phyloP scores from a whole-genome alignment of 2,329 filamentous ascomycete species.

The Epichloe elymi region DNA sequence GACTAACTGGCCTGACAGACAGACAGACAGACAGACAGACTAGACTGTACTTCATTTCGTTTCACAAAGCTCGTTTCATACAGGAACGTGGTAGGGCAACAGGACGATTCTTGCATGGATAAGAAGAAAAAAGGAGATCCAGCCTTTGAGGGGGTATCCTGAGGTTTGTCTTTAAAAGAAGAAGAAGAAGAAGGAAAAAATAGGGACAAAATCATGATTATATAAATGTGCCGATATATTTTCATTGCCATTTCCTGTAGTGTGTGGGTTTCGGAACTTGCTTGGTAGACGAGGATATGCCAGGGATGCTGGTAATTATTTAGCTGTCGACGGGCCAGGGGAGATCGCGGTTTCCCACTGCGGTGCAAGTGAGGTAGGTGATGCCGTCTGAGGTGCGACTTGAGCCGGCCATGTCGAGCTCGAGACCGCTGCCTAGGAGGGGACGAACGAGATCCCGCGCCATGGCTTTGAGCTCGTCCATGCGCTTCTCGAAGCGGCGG shows the following conservation, averaged over 20 bases:
- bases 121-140: slow-evolving; percentile 3
- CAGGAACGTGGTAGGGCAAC: too few relatives aligned
- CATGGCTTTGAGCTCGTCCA: slow-evolving; percentile 79
- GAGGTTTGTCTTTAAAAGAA: not conserved
- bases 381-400: slow-evolving; percentile 29
- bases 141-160: slow-evolving; percentile 8
- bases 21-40: too few relatives aligned
- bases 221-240: too few relatives aligned
- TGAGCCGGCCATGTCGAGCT: slow-evolving; percentile 53
- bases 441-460: slow-evolving; percentile 74
- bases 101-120: not conserved
- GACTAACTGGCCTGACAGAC: too few relatives aligned
- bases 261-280: not conserved
- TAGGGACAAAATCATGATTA: not conserved
- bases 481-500: slow-evolving; percentile 68
- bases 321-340: slow-evolving; percentile 33
- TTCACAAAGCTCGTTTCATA: too few relatives aligned
- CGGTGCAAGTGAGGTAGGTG: slow-evolving; percentile 38
- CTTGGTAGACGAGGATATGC: not conserved
- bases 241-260: too few relatives aligned
- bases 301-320: not conserved
- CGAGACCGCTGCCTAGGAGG: slow-evolving; percentile 72
- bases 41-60: too few relatives aligned
- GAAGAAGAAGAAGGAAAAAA: not conserved
- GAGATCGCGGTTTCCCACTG: slow-evolving; percentile 34